Evolutionary conservation across 495 filamentous ascomycete genomes (phyloP).

Genomic region (Pseudotulostoma volvatum): DNA sequence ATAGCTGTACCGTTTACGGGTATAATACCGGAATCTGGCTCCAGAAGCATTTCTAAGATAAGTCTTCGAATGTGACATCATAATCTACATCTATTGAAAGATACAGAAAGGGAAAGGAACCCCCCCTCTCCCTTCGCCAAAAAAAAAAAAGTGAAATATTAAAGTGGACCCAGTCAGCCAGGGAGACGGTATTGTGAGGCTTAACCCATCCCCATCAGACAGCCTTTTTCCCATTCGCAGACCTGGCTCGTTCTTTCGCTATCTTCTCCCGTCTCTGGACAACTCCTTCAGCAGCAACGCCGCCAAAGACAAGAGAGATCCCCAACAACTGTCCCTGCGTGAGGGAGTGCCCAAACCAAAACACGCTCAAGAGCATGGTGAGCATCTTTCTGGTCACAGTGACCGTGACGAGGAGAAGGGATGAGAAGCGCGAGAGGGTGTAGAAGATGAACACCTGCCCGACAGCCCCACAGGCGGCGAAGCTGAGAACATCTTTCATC

Average conservation of each 20-base stretch:
- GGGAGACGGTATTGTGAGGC: no score
- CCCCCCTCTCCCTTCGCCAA: no score
- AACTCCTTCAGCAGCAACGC: conserved; percentile 76
- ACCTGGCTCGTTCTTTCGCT: conserved; percentile 57
- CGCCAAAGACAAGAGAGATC: conserved; percentile 83
- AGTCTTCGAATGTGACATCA: no score
- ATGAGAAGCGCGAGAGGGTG: conserved; percentile 81
- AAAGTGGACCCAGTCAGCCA: no score
- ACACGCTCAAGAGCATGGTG: conserved; percentile 90
- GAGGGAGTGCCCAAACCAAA: conserved; percentile 84
- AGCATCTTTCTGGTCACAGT: conserved; percentile 98
- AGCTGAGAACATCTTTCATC: conserved; percentile 70
- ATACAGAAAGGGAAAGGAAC: no score
- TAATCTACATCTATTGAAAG: no score
- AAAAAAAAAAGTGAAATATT: no score
- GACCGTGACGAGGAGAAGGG: conserved; percentile 82
- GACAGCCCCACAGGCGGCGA: conserved; percentile 81
- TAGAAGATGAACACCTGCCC: conserved; percentile 98
- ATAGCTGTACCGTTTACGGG: no score
- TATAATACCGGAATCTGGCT: no score
- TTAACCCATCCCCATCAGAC: no score
- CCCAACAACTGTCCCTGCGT: conserved; percentile 80
- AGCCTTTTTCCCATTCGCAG: conserved; percentile 30
- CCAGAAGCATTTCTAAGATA: no score
- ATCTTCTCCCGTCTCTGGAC: conserved; percentile 73